Conservation (phyloP, 73 alveolate species). For the Paramecium caudatum region DNA sequence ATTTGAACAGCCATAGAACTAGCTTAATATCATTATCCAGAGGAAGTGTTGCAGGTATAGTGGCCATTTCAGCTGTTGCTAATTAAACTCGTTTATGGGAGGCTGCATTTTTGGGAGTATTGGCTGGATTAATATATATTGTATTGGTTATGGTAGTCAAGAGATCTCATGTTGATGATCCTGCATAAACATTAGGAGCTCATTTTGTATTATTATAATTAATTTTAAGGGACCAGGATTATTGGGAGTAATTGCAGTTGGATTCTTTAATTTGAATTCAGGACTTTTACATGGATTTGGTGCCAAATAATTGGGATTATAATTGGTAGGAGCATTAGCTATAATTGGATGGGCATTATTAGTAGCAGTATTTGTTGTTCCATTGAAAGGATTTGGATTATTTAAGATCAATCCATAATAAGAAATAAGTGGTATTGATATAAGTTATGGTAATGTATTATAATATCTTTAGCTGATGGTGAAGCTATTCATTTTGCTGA, state of each 20-base stretch:
- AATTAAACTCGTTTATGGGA: constrained; percentile 28
- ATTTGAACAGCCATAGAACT: constrained; percentile 4
- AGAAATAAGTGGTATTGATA: constrained; percentile 38
- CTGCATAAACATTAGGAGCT: constrained; percentile 3
- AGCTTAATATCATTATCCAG: constrained; percentile 39
- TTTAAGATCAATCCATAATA: background rate
- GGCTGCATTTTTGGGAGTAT: background rate
- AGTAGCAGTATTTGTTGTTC: background rate
- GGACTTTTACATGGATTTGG: constrained; percentile 52
- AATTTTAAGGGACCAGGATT: constrained; percentile 55
- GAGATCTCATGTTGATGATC: constrained; percentile 52
- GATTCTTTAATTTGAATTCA: background rate
- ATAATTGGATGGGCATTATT: constrained; percentile 60
- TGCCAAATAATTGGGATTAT: constrained; percentile 40
- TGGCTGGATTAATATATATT: constrained; percentile 36
- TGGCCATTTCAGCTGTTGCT: constrained; percentile 41
- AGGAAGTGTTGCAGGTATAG: constrained; percentile 63
- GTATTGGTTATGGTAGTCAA: background rate
- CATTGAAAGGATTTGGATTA: constrained; percentile 54
- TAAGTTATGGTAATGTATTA: constrained; percentile 5
- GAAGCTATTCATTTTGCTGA: constrained; percentile 59
- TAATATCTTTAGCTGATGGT: constrained; percentile 7
- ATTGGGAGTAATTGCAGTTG: background rate
- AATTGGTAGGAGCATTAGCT: constrained; percentile 40
- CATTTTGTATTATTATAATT: constrained; percentile 15